Evolutionary conservation across 495 filamentous ascomycete genomes (phyloP), one percentile per base, ranked within the genome.

Genomic region (Lophiotrema nucula): DNA sequence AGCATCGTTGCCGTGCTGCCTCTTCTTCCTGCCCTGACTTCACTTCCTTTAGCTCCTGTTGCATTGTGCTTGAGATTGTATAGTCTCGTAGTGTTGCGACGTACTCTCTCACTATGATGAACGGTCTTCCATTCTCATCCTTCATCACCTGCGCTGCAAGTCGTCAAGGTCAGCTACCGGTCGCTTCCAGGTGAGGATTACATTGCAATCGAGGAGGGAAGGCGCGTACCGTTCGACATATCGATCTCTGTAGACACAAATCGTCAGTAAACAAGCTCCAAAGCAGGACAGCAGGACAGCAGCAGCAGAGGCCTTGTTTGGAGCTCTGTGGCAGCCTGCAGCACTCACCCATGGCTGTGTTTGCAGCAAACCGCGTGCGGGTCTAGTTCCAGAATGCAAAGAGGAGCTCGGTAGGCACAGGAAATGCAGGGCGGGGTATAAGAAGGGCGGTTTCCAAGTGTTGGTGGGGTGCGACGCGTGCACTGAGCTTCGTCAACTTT

Each of bases 101-200:
- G 74, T 82, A 96, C 92, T 99, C 93, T 85, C 93, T 84, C 60
- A 99, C 93, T 56, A 99, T 86, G 68, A 99, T 97, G 72, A 99
- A 97, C 39, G 95, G 93, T 67, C 93, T 84, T 56, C 93, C 93
- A 70, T 91, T 85, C 75, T 99, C 93, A 83, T 99, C 93, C 78
- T 87, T 85, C 77, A 88, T 77, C 73, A 90, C 78, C 73, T 82
- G 79, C 60, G 87, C 87, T 87, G 70, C 18, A 68, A 66, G 41
- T 19, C 26, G 37, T n/a, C 26, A 18, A 46, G 46, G 53, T 69
- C 46, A 67, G 66, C 56, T 21, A 22, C 47, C 37, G 46, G 18
- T 46, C 24, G 51, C 11, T 24, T 19, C 25, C 22, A 22, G 35
- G 6, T 28, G 43, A 12, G 45, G 33, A 27, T 23, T 31, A 46